These are phyloP conservation scores for Pythium vanterpoolii DNA, from an alignment of 352 stramenopile species.

Conservation along the genomic window DNA sequence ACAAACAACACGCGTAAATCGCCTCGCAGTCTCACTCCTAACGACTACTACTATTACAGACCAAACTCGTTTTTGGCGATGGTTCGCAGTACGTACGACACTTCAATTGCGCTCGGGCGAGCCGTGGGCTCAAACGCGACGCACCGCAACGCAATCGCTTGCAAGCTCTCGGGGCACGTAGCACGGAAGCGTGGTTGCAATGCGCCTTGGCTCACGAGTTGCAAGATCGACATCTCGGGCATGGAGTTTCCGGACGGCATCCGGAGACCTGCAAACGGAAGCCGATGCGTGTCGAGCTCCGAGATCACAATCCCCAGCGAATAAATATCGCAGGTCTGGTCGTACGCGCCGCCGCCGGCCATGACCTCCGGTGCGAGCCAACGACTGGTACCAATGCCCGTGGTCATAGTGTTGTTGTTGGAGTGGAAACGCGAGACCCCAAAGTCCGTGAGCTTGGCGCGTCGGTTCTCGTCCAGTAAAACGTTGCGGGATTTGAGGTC, in stretches of 20 bases:
- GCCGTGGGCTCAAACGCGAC: background rate
- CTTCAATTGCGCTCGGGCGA: background rate
- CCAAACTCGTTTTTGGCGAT: no score
- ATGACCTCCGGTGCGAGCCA: background rate
- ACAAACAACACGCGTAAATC: no score
- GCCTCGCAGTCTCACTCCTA: no score
- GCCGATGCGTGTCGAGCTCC: background rate
- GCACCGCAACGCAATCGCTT: background rate
- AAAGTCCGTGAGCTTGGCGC: background rate
- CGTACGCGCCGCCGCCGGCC: background rate
- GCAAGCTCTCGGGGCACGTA: background rate
- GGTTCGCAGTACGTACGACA: background rate
- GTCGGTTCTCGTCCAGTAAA: background rate
- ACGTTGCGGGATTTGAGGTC: background rate
- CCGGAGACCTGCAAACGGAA: no score
- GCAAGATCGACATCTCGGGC: conserved; percentile 7
- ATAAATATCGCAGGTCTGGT: background rate
- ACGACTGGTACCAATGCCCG: background rate
- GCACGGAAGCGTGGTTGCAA: conserved; percentile 1
- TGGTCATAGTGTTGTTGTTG: background rate
- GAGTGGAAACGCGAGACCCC: background rate
- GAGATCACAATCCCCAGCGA: background rate
- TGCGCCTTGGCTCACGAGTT: background rate
- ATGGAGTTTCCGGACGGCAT: no score
- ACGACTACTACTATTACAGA: no score